Conservation (phyloP, 164 flowering plant genomes). For the Nymphaea colorata region DNA sequence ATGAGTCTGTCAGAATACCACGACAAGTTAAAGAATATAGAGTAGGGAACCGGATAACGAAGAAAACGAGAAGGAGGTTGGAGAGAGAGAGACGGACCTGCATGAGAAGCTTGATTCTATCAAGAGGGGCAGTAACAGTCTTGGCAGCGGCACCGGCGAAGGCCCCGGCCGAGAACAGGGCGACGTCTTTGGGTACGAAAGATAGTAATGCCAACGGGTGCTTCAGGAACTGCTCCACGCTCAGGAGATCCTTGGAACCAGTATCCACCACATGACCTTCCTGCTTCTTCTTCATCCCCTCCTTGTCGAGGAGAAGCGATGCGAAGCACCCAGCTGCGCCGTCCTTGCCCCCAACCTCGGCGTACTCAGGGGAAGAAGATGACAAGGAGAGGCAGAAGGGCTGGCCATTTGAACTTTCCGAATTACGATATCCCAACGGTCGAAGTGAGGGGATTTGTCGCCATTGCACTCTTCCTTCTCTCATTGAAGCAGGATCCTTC, state of each 20-base stretch:
- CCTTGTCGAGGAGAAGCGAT: conserved; percentile 36
- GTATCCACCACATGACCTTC: background rate
- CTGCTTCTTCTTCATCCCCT: conserved; percentile 22
- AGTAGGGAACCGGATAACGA: too few relatives aligned
- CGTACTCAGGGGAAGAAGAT: too few relatives aligned
- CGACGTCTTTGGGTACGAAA: conserved; percentile 58
- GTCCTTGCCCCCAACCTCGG: background rate
- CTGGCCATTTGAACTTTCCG: background rate
- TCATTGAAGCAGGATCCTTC: conserved; percentile 8
- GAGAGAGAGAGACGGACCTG: conserved; percentile 30
- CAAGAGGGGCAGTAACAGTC: conserved; percentile 80
- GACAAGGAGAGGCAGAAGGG: background rate
- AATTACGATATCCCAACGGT: conserved; percentile 3
- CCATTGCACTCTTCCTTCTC: conserved; percentile 23
- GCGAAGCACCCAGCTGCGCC: conserved; percentile 9
- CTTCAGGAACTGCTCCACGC: conserved; percentile 49
- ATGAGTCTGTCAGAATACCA: conserved; percentile 50
- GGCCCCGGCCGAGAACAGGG: conserved; percentile 81
- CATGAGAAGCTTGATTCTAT: conserved; percentile 84
- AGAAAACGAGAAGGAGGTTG: too few relatives aligned
- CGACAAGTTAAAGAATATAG: background rate
- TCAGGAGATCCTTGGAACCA: conserved; percentile 24
- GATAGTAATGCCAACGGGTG: conserved; percentile 66
- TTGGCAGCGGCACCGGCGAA: conserved; percentile 88
- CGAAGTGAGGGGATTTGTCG: conserved; percentile 23